Conservation (phyloP, 2,329 filamentous ascomycete species). For the Aspergillus uvarum region DNA sequence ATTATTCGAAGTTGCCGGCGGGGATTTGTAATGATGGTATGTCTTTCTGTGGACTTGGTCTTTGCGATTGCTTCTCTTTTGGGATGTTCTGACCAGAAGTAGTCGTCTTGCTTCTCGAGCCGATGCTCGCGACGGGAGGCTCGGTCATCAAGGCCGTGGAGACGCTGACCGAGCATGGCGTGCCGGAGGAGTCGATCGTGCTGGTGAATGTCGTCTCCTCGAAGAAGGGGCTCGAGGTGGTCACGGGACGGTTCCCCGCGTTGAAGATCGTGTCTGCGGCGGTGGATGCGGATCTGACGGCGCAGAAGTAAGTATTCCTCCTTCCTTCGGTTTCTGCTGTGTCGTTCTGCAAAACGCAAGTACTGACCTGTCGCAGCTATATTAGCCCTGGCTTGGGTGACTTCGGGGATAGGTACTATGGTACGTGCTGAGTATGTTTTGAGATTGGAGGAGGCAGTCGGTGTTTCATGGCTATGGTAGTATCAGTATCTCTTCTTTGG, state of each 20-base stretch:
- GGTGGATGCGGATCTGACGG: constrained; percentile 17
- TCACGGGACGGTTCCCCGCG: constrained; percentile 22
- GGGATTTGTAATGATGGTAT: constrained; percentile 21
- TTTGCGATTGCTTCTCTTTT: neutral
- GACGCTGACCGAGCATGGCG: constrained; percentile 13
- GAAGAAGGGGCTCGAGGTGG: constrained; percentile 20
- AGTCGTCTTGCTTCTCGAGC: constrained; percentile 22
- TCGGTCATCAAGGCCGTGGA: constrained; percentile 19
- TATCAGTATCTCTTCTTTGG: neutral
- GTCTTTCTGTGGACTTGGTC: constrained; percentile 5
- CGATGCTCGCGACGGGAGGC: constrained; percentile 23
- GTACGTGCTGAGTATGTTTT: constrained; percentile 5
- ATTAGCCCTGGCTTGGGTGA: constrained; percentile 40
- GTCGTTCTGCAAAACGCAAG: neutral
- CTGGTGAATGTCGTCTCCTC: constrained; percentile 33
- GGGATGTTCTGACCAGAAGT: neutral
- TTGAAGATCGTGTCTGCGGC: constrained; percentile 25
- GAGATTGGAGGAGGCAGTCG: no score
- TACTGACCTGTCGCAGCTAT: constrained; percentile 24
- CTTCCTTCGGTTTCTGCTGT: neutral
- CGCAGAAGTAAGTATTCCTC: constrained; percentile 15
- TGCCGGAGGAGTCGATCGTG: constrained; percentile 27
- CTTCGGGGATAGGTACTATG: constrained; percentile 39
- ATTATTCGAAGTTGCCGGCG: constrained; percentile 33
- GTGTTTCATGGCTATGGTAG: no score